Base-by-base conservation (phyloP, 306 rosid species). In the Abrus precatorius region DNA sequence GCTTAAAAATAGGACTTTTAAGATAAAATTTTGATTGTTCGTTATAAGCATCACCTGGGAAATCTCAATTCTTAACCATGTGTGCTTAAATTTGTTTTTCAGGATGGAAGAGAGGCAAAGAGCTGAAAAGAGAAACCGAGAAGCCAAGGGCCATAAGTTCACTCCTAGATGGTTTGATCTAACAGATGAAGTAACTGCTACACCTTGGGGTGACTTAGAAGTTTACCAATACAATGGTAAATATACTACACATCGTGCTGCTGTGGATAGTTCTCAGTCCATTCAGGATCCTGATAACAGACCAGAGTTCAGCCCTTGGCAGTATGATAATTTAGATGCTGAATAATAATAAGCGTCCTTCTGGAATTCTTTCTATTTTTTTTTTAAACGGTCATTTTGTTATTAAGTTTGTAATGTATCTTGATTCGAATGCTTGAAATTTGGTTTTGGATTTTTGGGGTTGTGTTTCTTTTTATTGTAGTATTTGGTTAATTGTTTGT, bases 71-170 rank as follows among this genome's bases (percentile, higher is more conserved):
- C 43, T 52, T 72, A 77, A 86, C 55, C 12, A n/a, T 70, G 59
- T 47, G 9, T 67, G 75, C 64, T 66, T 82, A 50, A 76, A 55
- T 71, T 44, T 56, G 14, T 32, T 69, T 80, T 69, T 75, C 88
- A 92, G 95, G 72, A 75, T 92, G 87, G 97, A 92, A 84, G 97
- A 92, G 85, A 89, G 93, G 83, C 97, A 92, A 82, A 88, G 97
- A 80, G 88, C 85, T 1, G 97, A 92, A 85, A 92, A 89, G 86
- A 88, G 79, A 86, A 86, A 66, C 77, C 72, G 97, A 55, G 95
- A 88, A 81, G 89, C 81, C 2, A 85, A 80, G 65, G 86, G 69
- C 56, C 93, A 89, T 8, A 86, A 85, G 80, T 92, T 89, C 73
- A 76, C 73, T 59, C 85, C 97, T 20, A 91, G 83, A 76, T 92